A percentile compares a stretch with the other conserved stretches of the same genome.
Evolutionary conservation across 2,329 filamentous ascomycete genomes (phyloP).

Genomic region (Colletotrichum higginsianum): DNA sequence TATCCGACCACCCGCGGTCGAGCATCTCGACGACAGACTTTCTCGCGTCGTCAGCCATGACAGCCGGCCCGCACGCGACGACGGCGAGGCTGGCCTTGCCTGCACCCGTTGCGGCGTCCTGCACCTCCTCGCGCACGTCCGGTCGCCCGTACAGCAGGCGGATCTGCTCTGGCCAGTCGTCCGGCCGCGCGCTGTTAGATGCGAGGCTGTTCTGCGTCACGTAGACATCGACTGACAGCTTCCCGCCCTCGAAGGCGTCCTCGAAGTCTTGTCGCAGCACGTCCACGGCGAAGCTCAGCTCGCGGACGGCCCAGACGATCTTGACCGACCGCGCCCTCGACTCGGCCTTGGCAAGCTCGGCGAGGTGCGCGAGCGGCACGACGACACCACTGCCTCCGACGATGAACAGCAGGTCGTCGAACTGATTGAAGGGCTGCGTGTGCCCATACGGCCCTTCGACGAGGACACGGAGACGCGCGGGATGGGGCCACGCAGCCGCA

Average conservation of each 20-base stretch:
- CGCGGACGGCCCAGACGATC: constrained; percentile 61
- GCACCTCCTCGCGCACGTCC: constrained; percentile 52
- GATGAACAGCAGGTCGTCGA: constrained; percentile 59
- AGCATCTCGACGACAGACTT: constrained; percentile 53
- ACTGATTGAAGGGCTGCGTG: constrained; percentile 55
- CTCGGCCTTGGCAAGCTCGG: constrained; percentile 44
- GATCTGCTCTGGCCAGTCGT: constrained; percentile 42
- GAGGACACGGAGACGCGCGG: constrained; percentile 52
- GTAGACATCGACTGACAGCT: constrained; percentile 55
- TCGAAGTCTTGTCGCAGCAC: constrained; percentile 53
- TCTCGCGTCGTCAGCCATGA: constrained; percentile 61
- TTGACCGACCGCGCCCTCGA: constrained; percentile 47
- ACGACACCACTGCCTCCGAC: constrained; percentile 63
- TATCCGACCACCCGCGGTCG: constrained; percentile 43
- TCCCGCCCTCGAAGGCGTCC: constrained; percentile 47
- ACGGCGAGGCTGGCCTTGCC: constrained; percentile 54
- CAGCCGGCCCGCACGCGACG: constrained; percentile 61
- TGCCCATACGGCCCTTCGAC: constrained; percentile 64
- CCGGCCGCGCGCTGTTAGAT: constrained; percentile 20
- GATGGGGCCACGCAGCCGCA: constrained; percentile 44
- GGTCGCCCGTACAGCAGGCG: constrained; percentile 50
- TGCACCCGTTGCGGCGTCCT: constrained; percentile 45
- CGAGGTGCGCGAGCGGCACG: constrained; percentile 57
- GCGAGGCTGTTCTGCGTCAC: constrained; percentile 47
- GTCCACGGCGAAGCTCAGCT: constrained; percentile 54